Percentiles rank a stretch among this genome's conserved stretches.
These are phyloP conservation scores for Brasilioporus rufonigricans DNA, from an alignment of 768 basidiomycete species.

Conservation along the genomic window DNA sequence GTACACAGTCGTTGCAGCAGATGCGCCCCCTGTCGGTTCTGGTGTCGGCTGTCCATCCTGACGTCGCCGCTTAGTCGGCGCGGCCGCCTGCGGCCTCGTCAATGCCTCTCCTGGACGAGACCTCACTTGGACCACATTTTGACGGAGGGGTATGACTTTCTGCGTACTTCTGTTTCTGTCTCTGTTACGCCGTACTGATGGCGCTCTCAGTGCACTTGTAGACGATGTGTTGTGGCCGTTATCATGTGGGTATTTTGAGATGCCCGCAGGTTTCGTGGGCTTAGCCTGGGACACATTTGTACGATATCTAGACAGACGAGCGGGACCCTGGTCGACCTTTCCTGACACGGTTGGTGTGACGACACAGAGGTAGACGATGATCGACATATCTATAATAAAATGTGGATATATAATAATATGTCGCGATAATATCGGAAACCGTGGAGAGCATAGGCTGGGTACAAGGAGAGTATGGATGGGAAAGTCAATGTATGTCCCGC, in stretches of 20 bases:
- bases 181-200: neutral
- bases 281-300: no score
- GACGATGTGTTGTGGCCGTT: conserved; percentile 4
- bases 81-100: conserved; percentile 2
- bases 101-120: neutral
- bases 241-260: neutral
- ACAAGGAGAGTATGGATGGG: neutral
- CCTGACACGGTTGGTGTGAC: conserved; percentile 5
- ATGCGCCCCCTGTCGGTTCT: conserved; percentile 36
- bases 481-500: neutral
- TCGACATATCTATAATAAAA: no score
- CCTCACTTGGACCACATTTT: neutral
- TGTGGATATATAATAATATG: no score
- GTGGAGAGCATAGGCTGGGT: conserved; percentile 5
- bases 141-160: neutral
- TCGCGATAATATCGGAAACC: conserved; percentile 8
- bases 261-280: no score
- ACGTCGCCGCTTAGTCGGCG: conserved; percentile 19
- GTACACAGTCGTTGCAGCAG: conserved; percentile 36
- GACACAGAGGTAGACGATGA: conserved; percentile 13
- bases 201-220: neutral
- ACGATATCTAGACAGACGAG: neutral
- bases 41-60: conserved; percentile 37
- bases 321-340: neutral
- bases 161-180: neutral